These are phyloP conservation scores for Candida taoyuanica DNA, from an alignment of 805 yeast species.

Conservation along the genomic window DNA sequence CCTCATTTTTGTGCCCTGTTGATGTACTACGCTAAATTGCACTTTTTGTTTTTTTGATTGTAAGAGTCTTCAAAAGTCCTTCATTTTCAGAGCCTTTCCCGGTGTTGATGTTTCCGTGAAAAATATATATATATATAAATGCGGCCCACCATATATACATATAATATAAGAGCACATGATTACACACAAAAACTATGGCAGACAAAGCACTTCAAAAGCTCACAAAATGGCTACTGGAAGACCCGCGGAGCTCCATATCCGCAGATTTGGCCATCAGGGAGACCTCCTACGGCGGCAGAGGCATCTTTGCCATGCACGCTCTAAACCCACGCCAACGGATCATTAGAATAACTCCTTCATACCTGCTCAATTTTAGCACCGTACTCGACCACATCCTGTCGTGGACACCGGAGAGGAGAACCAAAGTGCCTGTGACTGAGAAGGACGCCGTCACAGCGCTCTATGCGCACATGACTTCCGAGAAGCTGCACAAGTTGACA, in stretches of 20 bases:
- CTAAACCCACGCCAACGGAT: slow-evolving; percentile 42
- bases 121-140: no score
- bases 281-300: slow-evolving; percentile 53
- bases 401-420: slow-evolving; percentile 10
- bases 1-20: no score
- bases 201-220: slow-evolving; percentile 20
- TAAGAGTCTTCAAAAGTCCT: no score
- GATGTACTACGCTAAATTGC: neutral
- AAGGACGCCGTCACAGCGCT: slow-evolving; percentile 11
- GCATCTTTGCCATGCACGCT: slow-evolving; percentile 41
- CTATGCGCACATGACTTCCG: slow-evolving; percentile 17
- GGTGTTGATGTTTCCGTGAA: no score
- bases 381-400: slow-evolving; percentile 39
- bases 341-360: slow-evolving; percentile 52
- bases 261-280: slow-evolving; percentile 38
- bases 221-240: slow-evolving; percentile 30
- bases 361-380: slow-evolving; percentile 54
- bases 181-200: neutral
- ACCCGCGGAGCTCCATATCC: slow-evolving; percentile 27
- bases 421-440: slow-evolving; percentile 5
- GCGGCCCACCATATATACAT: no score
- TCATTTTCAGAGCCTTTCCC: no score
- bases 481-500: slow-evolving; percentile 38
- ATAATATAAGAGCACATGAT: no score
- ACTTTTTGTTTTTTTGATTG: no score